phyloP scores from a whole-genome alignment of 2,329 filamentous ascomycete species.

The Plenodomus lindquistii region DNA sequence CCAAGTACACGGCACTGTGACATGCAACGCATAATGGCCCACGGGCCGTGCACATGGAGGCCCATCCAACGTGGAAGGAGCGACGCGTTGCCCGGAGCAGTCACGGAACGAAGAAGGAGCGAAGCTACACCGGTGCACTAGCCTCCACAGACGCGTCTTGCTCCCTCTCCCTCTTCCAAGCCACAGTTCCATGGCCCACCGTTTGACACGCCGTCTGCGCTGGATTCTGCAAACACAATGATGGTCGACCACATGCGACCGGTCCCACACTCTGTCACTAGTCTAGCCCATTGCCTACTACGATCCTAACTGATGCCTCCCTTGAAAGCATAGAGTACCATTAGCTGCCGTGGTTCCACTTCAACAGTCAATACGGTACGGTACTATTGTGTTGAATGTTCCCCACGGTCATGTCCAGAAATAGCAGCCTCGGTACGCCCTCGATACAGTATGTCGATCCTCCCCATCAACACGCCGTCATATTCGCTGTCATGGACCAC shows the following conservation, averaged over 20 bases:
- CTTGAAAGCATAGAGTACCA: too few species aligned
- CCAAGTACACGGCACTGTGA: too few species aligned
- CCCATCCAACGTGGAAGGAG: too few species aligned
- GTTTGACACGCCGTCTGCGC: not conserved
- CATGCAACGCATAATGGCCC: not conserved
- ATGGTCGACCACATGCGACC: not conserved
- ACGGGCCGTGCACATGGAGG: not conserved
- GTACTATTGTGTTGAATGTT: not conserved
- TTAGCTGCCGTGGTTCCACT: too few species aligned
- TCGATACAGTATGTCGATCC: too few species aligned
- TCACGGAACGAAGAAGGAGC: not conserved
- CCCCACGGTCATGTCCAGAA: not conserved
- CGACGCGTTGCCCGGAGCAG: not conserved
- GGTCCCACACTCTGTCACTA: too few species aligned
- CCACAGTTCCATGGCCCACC: too few species aligned
- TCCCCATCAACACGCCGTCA: not conserved
- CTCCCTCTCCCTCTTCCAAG: too few species aligned
- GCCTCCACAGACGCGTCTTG: too few species aligned
- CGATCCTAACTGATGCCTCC: too few species aligned
- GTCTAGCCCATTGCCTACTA: too few species aligned
- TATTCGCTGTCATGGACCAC: not conserved
- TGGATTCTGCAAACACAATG: not conserved
- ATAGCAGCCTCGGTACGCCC: not conserved
- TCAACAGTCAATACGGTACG: too few species aligned
- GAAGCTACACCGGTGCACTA: not conserved